phyloP scores from a whole-genome alignment of 2,329 filamentous ascomycete species.

The Leptographium procerum region DNA sequence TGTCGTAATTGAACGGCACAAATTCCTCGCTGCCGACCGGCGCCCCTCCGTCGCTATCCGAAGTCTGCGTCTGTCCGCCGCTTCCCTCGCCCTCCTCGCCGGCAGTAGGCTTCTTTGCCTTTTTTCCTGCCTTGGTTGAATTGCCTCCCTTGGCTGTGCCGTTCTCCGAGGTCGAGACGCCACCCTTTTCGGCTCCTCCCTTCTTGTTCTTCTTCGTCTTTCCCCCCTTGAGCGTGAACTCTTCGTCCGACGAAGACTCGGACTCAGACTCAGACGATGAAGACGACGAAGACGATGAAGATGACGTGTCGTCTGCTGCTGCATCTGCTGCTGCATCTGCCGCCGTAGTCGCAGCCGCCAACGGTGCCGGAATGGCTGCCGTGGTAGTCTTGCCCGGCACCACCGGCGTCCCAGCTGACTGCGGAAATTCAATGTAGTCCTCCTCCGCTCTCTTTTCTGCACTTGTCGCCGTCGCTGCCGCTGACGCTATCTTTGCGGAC shows the following conservation, averaged over 20 bases:
- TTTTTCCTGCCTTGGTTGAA: neutral
- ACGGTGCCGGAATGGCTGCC: neutral
- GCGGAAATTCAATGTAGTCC: slow-evolving; percentile 9
- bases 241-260: slow-evolving; percentile 15
- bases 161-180: neutral
- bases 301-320: neutral
- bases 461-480: neutral
- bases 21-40: slow-evolving; percentile 24
- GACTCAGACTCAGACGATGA: neutral
- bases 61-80: slow-evolving; percentile 14
- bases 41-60: slow-evolving; percentile 25
- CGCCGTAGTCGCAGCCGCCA: neutral
- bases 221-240: slow-evolving; percentile 10
- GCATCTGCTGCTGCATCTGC: neutral
- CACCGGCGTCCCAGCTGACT: neutral
- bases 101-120: neutral
- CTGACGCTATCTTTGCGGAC: neutral
- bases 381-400: neutral
- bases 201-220: slow-evolving; percentile 9
- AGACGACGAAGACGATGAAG: slow-evolving; percentile 2
- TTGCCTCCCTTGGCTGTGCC: neutral
- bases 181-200: slow-evolving; percentile 10
- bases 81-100: slow-evolving; percentile 6
- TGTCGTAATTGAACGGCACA: slow-evolving; percentile 24
- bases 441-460: neutral